Percentiles rank a stretch among this genome's conserved stretches.
Conservation (phyloP, 805 yeast species). For the Candida boidinii region DNA sequence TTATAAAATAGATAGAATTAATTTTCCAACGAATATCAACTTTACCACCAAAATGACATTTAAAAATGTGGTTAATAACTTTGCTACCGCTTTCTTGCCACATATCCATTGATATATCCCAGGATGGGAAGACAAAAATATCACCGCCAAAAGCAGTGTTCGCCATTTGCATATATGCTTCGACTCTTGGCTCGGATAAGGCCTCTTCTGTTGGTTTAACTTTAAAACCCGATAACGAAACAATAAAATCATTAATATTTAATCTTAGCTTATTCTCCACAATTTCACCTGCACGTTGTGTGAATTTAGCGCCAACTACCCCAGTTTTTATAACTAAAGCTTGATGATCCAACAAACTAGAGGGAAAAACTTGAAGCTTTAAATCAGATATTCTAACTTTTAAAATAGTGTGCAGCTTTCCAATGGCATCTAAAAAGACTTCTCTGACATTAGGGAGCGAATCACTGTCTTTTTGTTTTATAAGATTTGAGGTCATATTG, state of each 20-base stretch:
- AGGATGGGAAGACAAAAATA: conserved; percentile 72
- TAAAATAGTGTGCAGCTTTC: conserved; percentile 56
- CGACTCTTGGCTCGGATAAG: conserved; percentile 32
- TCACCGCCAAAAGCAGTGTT: conserved; percentile 65
- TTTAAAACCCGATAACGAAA: conserved; percentile 58
- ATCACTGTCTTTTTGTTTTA: background rate
- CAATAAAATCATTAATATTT: conserved; percentile 51
- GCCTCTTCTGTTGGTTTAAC: conserved; percentile 40
- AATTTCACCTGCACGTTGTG: conserved; percentile 35
- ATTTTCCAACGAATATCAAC: conserved; percentile 92
- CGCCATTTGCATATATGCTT: conserved; percentile 48
- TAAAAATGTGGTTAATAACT: conserved; percentile 56
- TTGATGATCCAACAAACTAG: conserved; percentile 68
- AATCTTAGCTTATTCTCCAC: conserved; percentile 52
- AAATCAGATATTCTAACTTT: conserved; percentile 51
- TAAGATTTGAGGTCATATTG: background rate
- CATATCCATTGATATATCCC: conserved; percentile 67
- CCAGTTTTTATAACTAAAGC: conserved; percentile 59
- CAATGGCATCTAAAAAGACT: conserved; percentile 19
- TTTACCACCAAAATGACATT: conserved; percentile 76
- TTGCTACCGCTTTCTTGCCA: conserved; percentile 47
- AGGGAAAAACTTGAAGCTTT: conserved; percentile 68
- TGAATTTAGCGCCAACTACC: conserved; percentile 42
- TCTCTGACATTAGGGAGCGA: conserved; percentile 6
- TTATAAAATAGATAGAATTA: conserved; percentile 81